Evolutionary conservation across 441 rosid genomes (phyloP), one percentile per base, ranked within the genome.

Genomic region (Adansonia grandidieri): DNA sequence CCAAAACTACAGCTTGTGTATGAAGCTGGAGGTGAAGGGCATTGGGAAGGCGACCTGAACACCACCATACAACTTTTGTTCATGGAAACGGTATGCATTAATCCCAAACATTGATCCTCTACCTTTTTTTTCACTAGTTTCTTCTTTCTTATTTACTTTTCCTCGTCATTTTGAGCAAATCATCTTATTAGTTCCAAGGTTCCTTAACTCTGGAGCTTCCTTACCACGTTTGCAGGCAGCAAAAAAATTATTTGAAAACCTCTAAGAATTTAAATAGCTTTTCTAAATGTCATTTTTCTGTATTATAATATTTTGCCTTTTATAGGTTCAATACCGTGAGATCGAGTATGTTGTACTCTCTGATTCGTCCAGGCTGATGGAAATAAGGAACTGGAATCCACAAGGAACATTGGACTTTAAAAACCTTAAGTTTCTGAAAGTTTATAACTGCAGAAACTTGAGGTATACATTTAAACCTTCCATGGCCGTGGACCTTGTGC

Each of bases 31-130:
- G 48, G n/a, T 32, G 44, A n/a, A 62, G 60, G 13, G 3, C 60
- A 50, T 13, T 75, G 71, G 78, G 58, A 28, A 61, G 60, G 71
- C 2, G 78, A 75, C 71, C 9, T 0, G 9, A 28, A 75, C 60
- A 61, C 70, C 22, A 63, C 19, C 58, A 63, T 62, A 28, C 60
- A 28, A 28, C 69, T 44, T 50, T 57, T 73, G 24, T 73, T 56
- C 66, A 20, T 58, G 66, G 76, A 73, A 73, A 42, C 32, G 51
- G 76, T 73, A 58, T 11, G 64, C 19, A 56, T 56, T 73, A 57
- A 45, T 42, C 14, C 75, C 9, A 15, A 54, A 17, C 28, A 14
- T 28, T 4, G 13, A 71, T 71, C 45, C 42, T 70, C 74, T 1
- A 51, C 13, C 1, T 70, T 70, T 48, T 8, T 14, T 66, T 50